A percentile compares a stretch with the other conserved stretches of the same genome.
Evolutionary conservation across 2,329 filamentous ascomycete genomes (phyloP).

Genomic region (Meredithiella fracta): DNA sequence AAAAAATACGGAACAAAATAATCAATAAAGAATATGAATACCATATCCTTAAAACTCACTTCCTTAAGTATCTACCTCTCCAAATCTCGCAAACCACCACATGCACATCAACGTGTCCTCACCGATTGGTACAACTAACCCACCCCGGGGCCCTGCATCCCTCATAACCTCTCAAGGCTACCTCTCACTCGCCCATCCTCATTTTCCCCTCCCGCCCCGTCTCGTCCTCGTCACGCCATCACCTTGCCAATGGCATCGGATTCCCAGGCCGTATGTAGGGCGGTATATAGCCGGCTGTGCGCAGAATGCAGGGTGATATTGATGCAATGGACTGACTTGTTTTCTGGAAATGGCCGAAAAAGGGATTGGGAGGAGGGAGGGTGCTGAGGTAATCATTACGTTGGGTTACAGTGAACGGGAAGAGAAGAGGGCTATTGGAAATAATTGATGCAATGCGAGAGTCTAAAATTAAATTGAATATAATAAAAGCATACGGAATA

Average conservation of each 20-base stretch:
- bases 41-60: too few relatives aligned
- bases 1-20: too few relatives aligned
- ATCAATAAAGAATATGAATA: too few relatives aligned
- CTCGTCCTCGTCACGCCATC: not conserved
- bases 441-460: not conserved
- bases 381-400: conserved; percentile 1
- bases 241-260: not conserved
- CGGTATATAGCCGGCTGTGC: not conserved
- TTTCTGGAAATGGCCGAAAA: not conserved
- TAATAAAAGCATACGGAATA: not conserved
- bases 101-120: not conserved
- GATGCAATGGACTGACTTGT: not conserved
- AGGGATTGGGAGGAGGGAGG: not conserved
- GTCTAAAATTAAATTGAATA: not conserved
- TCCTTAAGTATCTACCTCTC: not conserved
- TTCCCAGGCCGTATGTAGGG: not conserved
- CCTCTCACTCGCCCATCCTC: not conserved
- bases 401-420: not conserved
- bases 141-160: not conserved
- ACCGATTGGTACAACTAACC: not conserved
- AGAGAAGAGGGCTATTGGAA: not conserved
- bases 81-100: not conserved
- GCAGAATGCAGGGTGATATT: not conserved
- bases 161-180: not conserved
- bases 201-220: not conserved